Evolutionary conservation across 2,329 filamentous ascomycete species (phyloP).

Genomic region (Neonectria magnoliae): DNA sequence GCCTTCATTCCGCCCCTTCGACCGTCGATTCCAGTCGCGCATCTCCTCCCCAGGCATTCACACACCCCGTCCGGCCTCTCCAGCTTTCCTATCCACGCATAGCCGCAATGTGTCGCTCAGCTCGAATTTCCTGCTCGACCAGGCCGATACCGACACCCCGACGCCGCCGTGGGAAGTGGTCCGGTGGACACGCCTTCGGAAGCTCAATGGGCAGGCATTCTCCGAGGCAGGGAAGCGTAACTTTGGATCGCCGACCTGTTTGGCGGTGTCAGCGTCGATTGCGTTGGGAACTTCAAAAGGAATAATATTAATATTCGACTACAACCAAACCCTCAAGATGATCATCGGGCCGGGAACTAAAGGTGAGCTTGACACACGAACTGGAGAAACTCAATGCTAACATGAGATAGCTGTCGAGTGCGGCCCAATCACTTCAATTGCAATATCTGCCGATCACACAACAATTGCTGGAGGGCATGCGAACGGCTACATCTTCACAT

Average conservation of each 20-base stretch:
- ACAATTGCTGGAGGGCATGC: slow-evolving; percentile 91
- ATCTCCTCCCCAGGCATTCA: slow-evolving; percentile 67
- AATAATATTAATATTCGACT: slow-evolving; percentile 95
- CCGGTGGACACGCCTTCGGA: slow-evolving; percentile 92
- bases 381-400: slow-evolving; percentile 41
- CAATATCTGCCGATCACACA: slow-evolving; percentile 92
- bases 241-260: slow-evolving; percentile 90
- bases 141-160: slow-evolving; percentile 73
- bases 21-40: slow-evolving; percentile 91
- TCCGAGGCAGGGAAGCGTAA: slow-evolving; percentile 92
- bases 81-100: slow-evolving; percentile 78
- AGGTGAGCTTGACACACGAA: slow-evolving; percentile 59
- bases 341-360: slow-evolving; percentile 95
- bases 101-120: slow-evolving; percentile 83
- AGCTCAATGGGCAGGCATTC: slow-evolving; percentile 88
- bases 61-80: slow-evolving; percentile 78
- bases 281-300: slow-evolving; percentile 94
- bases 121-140: slow-evolving; percentile 72
- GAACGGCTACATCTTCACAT: slow-evolving; percentile 93
- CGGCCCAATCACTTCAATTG: slow-evolving; percentile 85
- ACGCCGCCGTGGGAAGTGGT: slow-evolving; percentile 96
- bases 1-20: slow-evolving; percentile 90
- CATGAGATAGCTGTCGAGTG: slow-evolving; percentile 79
- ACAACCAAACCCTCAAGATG: slow-evolving; percentile 92
- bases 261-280: slow-evolving; percentile 87